A percentile compares a stretch with the other conserved stretches of the same genome.
These are phyloP conservation scores for Talaromyces atroroseus DNA, from an alignment of 2,329 filamentous ascomycete genomes.

Conservation along the genomic window DNA sequence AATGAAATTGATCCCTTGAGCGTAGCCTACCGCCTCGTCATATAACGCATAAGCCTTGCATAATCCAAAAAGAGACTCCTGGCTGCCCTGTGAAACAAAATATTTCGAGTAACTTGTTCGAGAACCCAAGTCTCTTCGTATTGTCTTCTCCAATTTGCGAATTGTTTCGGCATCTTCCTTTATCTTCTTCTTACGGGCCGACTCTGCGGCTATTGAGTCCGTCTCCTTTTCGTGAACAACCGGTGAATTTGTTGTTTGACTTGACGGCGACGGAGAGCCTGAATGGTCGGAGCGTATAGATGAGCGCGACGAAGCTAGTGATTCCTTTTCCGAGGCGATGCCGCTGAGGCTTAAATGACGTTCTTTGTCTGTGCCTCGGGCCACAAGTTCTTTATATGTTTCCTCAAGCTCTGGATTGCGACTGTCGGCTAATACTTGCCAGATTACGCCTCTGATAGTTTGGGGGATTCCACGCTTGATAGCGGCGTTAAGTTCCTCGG, in stretches of 20 bases:
- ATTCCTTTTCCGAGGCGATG: constrained; percentile 57
- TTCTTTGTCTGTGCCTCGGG: constrained; percentile 75
- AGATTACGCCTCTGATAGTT: constrained; percentile 95
- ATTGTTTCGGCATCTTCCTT: constrained; percentile 71
- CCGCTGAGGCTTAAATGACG: constrained; percentile 54
- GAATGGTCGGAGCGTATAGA: constrained; percentile 77
- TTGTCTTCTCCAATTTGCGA: constrained; percentile 81
- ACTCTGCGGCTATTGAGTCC: constrained; percentile 60
- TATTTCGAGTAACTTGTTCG: constrained; percentile 97
- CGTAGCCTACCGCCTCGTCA: constrained; percentile 90
- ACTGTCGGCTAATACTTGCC: constrained; percentile 94
- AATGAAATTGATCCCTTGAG: constrained; percentile 98
- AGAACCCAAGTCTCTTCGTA: constrained; percentile 83
- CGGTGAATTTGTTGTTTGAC: constrained; percentile 52
- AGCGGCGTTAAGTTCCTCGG: constrained; percentile 82
- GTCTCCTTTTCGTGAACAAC: constrained; percentile 53
- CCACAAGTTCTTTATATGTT: constrained; percentile 76
- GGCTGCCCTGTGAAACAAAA: constrained; percentile 80
- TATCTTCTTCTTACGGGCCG: constrained; percentile 69
- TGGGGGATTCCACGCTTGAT: constrained; percentile 92
- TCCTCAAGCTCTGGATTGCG: constrained; percentile 85
- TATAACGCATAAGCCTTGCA: constrained; percentile 97
- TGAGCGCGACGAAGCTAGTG: constrained; percentile 70
- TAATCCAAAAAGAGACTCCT: constrained; percentile 88
- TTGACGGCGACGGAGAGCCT: constrained; percentile 51